These are phyloP conservation scores for Cystobasidium ongulense DNA, from an alignment of 768 basidiomycete species.

Conservation along the genomic window DNA sequence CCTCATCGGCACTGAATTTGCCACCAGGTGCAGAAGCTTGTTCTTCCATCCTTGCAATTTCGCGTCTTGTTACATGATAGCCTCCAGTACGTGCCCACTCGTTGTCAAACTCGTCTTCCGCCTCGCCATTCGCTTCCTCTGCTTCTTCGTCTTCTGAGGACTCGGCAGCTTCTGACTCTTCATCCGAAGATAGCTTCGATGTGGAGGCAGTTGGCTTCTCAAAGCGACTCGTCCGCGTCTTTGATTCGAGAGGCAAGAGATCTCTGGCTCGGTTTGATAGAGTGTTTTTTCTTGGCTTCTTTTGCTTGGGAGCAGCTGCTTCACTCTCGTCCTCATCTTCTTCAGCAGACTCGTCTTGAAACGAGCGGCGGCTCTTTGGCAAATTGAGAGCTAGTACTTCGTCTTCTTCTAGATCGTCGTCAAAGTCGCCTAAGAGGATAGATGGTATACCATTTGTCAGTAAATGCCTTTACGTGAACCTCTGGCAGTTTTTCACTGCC, in stretches of 20 bases:
- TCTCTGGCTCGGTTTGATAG: conserved; percentile 6
- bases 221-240: conserved; percentile 14
- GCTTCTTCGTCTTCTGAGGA: conserved; percentile 1
- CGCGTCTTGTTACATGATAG: conserved; percentile 18
- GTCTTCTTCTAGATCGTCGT: conserved; percentile 18
- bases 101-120: conserved; percentile 10
- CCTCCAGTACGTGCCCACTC: conserved; percentile 15
- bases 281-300: neutral
- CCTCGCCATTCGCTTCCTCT: neutral
- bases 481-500: neutral
- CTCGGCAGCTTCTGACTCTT: neutral
- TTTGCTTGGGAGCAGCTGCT: neutral
- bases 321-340: neutral
- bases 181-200: neutral
- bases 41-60: conserved; percentile 28
- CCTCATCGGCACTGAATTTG: conserved; percentile 32
- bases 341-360: neutral
- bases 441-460: neutral
- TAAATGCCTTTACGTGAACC: neutral
- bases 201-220: neutral
- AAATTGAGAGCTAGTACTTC: conserved; percentile 10
- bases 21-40: neutral
- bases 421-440: neutral
- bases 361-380: neutral
- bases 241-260: conserved; percentile 11